Evolutionary conservation across 495 filamentous ascomycete genomes (phyloP), one percentile per base, ranked within the genome.

Genomic region (Peziza echinospora): DNA sequence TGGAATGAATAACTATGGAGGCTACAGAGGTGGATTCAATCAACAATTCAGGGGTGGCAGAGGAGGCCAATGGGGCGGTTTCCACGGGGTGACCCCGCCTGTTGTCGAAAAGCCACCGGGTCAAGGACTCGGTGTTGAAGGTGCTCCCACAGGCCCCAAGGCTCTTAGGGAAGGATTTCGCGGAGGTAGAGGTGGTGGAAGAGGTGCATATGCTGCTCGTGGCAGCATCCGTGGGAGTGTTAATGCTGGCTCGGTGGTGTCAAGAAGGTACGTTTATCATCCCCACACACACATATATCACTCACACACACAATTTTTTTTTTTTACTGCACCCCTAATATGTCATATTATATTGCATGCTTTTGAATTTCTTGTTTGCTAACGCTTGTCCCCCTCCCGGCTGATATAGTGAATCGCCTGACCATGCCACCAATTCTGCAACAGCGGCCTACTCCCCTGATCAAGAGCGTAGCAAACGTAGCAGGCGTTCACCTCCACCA

Each of bases 131-230:
- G 77, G 77, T n/a, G 77, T 80, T 40, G 73, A 71, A 60, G 76
- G 77, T 61, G 89, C 89, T 22, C 89, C 89, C 24, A 89, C 79
- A 44, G 89, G 84, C 1, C 89, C 89, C 2, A 85, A 89, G 62
- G 89, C 91, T 16, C 84, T 96, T 77, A 67, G 91, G 51, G 75
- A 87, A 56, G 85, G 86, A 16, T 69, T 78, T 19, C 77, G 41
- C 16, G 16, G 41, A 10, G 41, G 41, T 21, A 10, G 41, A 21
- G 41, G 41, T 43, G 30, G 49, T 17, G 51, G 49, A 39, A 55
- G 60, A 47, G 57, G 60, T 44, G 50, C 46, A 24, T 53, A 49
- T 39, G 37, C 26, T 24, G 44, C 21, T 19, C 34, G 17, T 13
- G 49, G 34, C 23, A 43, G 42, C 26, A 24, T 16, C 21, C 28